Percentiles rank a stretch among this genome's conserved stretches.
Conservation (phyloP, 176 grass and related monocot genomes). For the Eleusine coracana region DNA sequence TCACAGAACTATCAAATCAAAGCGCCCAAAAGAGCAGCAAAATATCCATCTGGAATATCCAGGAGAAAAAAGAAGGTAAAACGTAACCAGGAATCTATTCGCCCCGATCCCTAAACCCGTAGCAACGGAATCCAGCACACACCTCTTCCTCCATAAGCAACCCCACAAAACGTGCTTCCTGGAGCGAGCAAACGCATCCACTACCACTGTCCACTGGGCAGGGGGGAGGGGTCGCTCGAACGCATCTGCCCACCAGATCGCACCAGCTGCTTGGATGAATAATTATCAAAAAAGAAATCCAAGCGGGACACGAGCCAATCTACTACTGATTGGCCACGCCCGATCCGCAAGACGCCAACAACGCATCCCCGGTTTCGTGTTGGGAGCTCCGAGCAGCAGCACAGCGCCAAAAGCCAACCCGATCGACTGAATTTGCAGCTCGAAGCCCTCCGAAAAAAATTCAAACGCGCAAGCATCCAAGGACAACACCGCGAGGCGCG, state of each 20-base stretch:
- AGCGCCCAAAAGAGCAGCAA: background rate
- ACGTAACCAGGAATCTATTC: constrained; percentile 24
- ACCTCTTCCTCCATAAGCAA: background rate
- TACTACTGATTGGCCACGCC: too few relatives aligned
- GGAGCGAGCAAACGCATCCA: background rate
- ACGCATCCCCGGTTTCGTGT: background rate
- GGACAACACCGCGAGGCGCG: background rate
- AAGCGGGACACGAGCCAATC: background rate
- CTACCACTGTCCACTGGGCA: background rate
- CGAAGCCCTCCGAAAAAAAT: background rate
- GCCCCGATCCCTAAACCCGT: constrained; percentile 1
- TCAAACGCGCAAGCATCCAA: background rate
- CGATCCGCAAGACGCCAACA: background rate
- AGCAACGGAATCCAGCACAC: background rate
- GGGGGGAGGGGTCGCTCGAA: background rate
- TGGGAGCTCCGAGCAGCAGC: background rate
- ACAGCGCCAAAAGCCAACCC: background rate
- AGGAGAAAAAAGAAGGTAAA: background rate
- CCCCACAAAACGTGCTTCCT: background rate
- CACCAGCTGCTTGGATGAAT: background rate
- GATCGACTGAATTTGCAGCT: background rate
- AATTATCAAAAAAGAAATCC: background rate
- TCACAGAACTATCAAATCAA: background rate
- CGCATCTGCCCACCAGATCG: background rate
- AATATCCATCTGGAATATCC: constrained; percentile 13